Conservation (phyloP, 2,329 filamentous ascomycete species). For the Pseudohalonectria lignicola region DNA sequence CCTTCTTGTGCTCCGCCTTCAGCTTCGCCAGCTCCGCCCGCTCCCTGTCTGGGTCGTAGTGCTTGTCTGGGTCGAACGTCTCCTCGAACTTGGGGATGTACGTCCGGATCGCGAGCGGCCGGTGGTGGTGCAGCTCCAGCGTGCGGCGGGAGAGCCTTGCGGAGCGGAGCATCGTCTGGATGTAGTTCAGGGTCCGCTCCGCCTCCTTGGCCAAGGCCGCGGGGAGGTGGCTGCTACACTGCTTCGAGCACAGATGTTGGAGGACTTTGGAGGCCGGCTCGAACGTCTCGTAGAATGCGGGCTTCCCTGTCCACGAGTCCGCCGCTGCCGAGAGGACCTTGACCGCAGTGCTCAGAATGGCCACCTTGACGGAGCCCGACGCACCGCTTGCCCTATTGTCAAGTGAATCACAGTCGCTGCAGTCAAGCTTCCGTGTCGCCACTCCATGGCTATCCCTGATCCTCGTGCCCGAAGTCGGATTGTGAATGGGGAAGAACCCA, state of each 20-base stretch:
- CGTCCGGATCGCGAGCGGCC: constrained; percentile 76
- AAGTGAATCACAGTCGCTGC: constrained; percentile 38
- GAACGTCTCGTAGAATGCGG: constrained; percentile 73
- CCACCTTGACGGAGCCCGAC: constrained; percentile 31
- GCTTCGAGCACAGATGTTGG: constrained; percentile 46
- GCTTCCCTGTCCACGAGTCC: constrained; percentile 61
- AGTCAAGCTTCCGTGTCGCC: constrained; percentile 40
- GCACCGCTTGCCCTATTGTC: background rate
- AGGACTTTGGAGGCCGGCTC: constrained; percentile 48
- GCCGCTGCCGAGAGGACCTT: constrained; percentile 57
- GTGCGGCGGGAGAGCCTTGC: constrained; percentile 61
- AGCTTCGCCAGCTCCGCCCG: constrained; percentile 77
- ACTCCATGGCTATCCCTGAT: constrained; percentile 30
- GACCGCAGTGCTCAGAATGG: constrained; percentile 51
- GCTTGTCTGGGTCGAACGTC: constrained; percentile 83
- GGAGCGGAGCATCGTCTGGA: constrained; percentile 45
- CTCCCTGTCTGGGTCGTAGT: constrained; percentile 93
- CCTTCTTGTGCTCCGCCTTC: constrained; percentile 83
- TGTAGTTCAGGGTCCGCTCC: constrained; percentile 29
- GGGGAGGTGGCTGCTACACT: constrained; percentile 39
- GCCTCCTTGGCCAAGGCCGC: constrained; percentile 25
- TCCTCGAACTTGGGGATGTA: constrained; percentile 94
- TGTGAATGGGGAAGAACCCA: constrained; percentile 51
- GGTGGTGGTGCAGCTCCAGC: constrained; percentile 81
- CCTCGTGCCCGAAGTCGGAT: constrained; percentile 38